Evolutionary conservation across 2,329 filamentous ascomycete species (phyloP).

Genomic region (Clarireedia hainanense): DNA sequence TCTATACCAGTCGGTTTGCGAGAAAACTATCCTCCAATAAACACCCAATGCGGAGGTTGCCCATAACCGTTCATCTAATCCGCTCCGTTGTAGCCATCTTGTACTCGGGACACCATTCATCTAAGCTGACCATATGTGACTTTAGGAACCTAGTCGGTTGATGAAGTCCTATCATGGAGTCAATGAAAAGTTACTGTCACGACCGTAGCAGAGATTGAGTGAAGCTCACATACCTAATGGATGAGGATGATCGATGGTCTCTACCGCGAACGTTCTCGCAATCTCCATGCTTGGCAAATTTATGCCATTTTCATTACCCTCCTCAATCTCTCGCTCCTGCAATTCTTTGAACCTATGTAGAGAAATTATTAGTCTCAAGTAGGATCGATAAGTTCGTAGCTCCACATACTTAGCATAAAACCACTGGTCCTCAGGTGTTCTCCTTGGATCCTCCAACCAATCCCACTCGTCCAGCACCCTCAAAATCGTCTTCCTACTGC

Average conservation of each 20-base stretch:
- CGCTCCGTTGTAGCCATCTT: conserved; percentile 13
- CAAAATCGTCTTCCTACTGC: conserved; percentile 30
- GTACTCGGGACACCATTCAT: conserved; percentile 25
- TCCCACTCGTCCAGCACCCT: conserved; percentile 25
- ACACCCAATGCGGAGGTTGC: too few species aligned
- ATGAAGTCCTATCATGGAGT: conserved; percentile 12
- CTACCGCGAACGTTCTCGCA: conserved; percentile 27
- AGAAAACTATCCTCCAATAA: too few species aligned
- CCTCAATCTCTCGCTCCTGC: conserved; percentile 16
- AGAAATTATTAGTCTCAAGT: not conserved
- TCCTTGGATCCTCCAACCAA: conserved; percentile 18
- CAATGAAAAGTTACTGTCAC: not conserved
- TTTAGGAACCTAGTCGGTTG: conserved; percentile 24
- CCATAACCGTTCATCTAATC: not conserved
- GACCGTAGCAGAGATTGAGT: not conserved
- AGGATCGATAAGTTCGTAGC: not conserved
- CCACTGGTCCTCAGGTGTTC: conserved; percentile 27
- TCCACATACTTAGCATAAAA: conserved; percentile 22
- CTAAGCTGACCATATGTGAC: conserved; percentile 16
- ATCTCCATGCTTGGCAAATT: conserved; percentile 26
- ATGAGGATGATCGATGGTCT: conserved; percentile 27
- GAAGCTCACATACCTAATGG: conserved; percentile 20
- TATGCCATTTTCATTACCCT: conserved; percentile 19
- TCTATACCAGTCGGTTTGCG: too few species aligned
- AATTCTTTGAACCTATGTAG: conserved; percentile 19